phyloP scores from a whole-genome alignment of 2,329 filamentous ascomycete species.

The Colletotrichum chrysophilum region DNA sequence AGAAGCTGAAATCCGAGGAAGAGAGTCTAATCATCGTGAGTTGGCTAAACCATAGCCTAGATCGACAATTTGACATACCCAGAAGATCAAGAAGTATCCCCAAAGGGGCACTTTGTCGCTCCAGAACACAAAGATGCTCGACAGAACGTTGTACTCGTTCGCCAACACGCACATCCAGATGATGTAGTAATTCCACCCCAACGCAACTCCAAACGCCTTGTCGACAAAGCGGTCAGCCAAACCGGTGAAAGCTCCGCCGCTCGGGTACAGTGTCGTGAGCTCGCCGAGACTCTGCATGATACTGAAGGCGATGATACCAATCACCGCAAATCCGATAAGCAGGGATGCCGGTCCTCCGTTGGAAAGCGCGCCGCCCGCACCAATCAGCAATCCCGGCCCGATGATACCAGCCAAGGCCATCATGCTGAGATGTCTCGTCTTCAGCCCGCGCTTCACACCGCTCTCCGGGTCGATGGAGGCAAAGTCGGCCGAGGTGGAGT shows the following conservation, averaged over 20 bases:
- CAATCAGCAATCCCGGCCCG: conserved; percentile 75
- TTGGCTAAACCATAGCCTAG: not conserved
- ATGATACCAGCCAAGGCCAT: conserved; percentile 68
- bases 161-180: conserved; percentile 71
- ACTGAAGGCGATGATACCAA: conserved; percentile 70
- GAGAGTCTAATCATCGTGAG: conserved; percentile 38
- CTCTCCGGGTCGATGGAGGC: conserved; percentile 61
- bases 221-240: conserved; percentile 75
- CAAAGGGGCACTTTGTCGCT: conserved; percentile 63
- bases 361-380: conserved; percentile 71
- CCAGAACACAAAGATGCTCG: conserved; percentile 71
- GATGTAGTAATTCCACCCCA: conserved; percentile 76
- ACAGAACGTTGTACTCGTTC: conserved; percentile 75
- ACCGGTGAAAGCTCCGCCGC: conserved; percentile 73
- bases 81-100: conserved; percentile 78
- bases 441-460: conserved; percentile 72
- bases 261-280: conserved; percentile 75
- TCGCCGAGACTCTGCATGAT: conserved; percentile 79
- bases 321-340: conserved; percentile 75
- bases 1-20: conserved; percentile 74
- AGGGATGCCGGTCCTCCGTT: conserved; percentile 74
- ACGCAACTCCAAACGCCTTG: conserved; percentile 69
- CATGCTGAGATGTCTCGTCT: conserved; percentile 72
- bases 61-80: conserved; percentile 46
- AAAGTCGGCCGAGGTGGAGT: conserved; percentile 42